A percentile compares a stretch with the other conserved stretches of the same genome.
phyloP scores from a whole-genome alignment of 495 filamentous ascomycete genomes.

The Annulohypoxylon nitens region DNA sequence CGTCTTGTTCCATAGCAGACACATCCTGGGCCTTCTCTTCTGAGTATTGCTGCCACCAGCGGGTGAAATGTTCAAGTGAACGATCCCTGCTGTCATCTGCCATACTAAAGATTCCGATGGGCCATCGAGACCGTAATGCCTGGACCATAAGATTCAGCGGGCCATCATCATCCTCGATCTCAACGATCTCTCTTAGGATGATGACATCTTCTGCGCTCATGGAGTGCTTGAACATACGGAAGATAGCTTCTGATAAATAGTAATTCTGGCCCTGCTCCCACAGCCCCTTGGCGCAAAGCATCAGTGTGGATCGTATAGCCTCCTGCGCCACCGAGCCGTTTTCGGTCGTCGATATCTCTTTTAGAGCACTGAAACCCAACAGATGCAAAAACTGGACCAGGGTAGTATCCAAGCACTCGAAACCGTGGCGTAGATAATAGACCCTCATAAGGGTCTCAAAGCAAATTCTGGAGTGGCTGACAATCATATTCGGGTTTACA shows the following conservation, averaged over 20 bases:
- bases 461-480: conserved; percentile 37
- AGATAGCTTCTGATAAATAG: conserved; percentile 37
- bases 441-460: conserved; percentile 55
- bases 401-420: conserved; percentile 48
- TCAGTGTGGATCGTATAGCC: conserved; percentile 35
- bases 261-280: conserved; percentile 44
- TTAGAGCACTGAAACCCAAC: conserved; percentile 36
- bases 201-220: conserved; percentile 30
- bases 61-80: conserved; percentile 33
- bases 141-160: conserved; percentile 22
- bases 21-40: conserved; percentile 16
- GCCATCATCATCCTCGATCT: conserved; percentile 37
- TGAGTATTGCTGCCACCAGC: conserved; percentile 26
- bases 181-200: conserved; percentile 21
- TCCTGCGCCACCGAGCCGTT: conserved; percentile 23
- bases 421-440: conserved; percentile 59
- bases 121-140: conserved; percentile 38
- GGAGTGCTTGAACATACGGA: conserved; percentile 32
- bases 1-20: conserved; percentile 8
- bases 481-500: conserved; percentile 37
- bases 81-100: conserved; percentile 25
- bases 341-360: conserved; percentile 19
- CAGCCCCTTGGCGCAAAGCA: conserved; percentile 43
- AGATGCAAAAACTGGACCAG: conserved; percentile 33
- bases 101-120: conserved; percentile 36